Evolutionary conservation across 2,329 filamentous ascomycete genomes (phyloP).

Genomic region (Pyrenophora teres): DNA sequence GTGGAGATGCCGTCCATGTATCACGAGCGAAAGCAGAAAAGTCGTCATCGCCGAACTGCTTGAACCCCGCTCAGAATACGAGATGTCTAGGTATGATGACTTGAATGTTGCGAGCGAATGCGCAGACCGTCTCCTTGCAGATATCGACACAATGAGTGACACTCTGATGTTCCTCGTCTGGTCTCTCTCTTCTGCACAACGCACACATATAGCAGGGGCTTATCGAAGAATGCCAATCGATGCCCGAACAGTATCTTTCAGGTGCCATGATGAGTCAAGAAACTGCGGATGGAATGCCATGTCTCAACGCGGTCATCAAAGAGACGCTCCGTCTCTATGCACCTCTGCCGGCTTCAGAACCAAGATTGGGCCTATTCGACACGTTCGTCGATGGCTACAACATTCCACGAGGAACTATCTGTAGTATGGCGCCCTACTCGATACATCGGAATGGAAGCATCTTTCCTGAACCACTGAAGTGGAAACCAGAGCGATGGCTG

Average conservation of each 20-base stretch:
- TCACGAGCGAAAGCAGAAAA: background rate
- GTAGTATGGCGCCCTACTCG: slow-evolving; percentile 48
- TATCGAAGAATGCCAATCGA: slow-evolving; percentile 47
- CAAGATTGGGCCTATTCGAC: slow-evolving; percentile 48
- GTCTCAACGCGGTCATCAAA: slow-evolving; percentile 56
- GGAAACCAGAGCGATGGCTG: slow-evolving; percentile 45
- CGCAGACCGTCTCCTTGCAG: slow-evolving; percentile 60
- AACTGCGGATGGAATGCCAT: slow-evolving; percentile 50
- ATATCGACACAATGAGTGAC: slow-evolving; percentile 59
- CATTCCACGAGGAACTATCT: slow-evolving; percentile 44
- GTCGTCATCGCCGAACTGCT: slow-evolving; percentile 12
- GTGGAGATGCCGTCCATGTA: slow-evolving; percentile 6
- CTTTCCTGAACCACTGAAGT: slow-evolving; percentile 34
- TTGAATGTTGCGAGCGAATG: slow-evolving; percentile 59
- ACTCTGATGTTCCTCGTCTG: slow-evolving; percentile 49
- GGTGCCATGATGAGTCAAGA: slow-evolving; percentile 28
- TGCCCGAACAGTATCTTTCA: slow-evolving; percentile 21
- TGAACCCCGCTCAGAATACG: slow-evolving; percentile 4
- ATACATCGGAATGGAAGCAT: slow-evolving; percentile 45
- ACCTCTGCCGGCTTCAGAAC: slow-evolving; percentile 58
- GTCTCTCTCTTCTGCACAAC: slow-evolving; percentile 49
- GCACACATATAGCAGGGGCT: slow-evolving; percentile 53
- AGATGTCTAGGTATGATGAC: slow-evolving; percentile 39
- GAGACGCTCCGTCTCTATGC: slow-evolving; percentile 58
- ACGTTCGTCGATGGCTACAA: slow-evolving; percentile 46